These are phyloP conservation scores for Cladophialophora carrionii DNA, from an alignment of 2,329 filamentous ascomycete species.

Conservation along the genomic window DNA sequence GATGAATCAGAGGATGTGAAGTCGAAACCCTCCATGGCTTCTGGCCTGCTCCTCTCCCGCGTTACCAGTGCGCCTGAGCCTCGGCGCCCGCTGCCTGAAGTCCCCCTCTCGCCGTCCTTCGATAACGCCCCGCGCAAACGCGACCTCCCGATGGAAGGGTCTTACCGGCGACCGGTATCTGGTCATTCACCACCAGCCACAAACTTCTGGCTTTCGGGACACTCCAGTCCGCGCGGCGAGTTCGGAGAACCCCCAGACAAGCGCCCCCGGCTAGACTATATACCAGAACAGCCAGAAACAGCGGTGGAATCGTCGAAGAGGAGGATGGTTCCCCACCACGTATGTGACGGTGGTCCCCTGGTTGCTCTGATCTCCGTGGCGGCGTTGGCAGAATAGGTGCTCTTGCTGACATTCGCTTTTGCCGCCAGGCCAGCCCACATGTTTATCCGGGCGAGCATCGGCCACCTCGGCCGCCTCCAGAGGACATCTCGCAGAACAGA, in stretches of 20 bases:
- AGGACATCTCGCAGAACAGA: constrained; percentile 10
- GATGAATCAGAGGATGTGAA: constrained; percentile 27
- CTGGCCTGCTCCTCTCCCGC: constrained; percentile 26
- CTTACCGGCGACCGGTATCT: constrained; percentile 13
- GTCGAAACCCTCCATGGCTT: constrained; percentile 18
- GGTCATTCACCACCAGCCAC: constrained; percentile 17
- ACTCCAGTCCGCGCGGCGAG: constrained; percentile 16
- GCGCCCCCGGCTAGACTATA: constrained; percentile 26
- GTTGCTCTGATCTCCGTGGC: not conserved
- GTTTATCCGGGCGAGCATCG: constrained; percentile 22
- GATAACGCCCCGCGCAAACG: constrained; percentile 27
- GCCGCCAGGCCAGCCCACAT: constrained; percentile 18
- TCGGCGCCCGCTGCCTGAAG: constrained; percentile 14
- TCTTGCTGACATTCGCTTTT: constrained; percentile 16
- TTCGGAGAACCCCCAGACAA: constrained; percentile 29
- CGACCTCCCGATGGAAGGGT: constrained; percentile 24
- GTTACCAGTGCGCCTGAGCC: constrained; percentile 33
- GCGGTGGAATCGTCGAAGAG: constrained; percentile 16
- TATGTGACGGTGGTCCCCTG: constrained; percentile 21
- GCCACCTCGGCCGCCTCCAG: constrained; percentile 14
- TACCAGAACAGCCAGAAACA: constrained; percentile 18
- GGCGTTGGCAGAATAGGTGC: constrained; percentile 13
- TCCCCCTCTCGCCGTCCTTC: constrained; percentile 11
- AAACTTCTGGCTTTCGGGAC: constrained; percentile 16
- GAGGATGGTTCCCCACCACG: constrained; percentile 16